These are phyloP conservation scores for Gracilariopsis chorda DNA, from an alignment of 23 red algal genomes.

Conservation along the genomic window DNA sequence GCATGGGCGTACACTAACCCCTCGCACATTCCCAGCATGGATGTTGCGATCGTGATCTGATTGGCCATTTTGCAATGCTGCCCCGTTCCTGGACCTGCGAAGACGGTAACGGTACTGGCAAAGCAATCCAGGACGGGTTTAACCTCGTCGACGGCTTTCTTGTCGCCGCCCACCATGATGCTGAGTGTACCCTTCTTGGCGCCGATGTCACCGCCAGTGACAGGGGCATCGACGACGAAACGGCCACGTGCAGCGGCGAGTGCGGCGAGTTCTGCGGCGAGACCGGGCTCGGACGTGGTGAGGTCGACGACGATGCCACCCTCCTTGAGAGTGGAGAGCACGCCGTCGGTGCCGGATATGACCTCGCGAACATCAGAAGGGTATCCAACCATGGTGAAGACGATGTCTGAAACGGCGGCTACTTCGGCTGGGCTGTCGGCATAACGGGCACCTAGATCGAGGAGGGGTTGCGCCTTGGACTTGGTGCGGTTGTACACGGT, in stretches of 20 bases:
- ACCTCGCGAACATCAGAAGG: conserved; percentile 78
- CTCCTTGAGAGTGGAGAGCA: conserved; percentile 41
- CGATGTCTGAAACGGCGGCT: conserved; percentile 63
- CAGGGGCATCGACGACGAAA: conserved; percentile 76
- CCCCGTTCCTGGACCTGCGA: conserved; percentile 63
- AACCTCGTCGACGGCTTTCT: conserved; percentile 27
- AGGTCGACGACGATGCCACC: conserved; percentile 77
- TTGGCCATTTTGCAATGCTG: conserved; percentile 87
- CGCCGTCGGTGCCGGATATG: conserved; percentile 43
- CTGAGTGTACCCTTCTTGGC: conserved; percentile 71
- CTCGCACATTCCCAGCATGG: conserved; percentile 88
- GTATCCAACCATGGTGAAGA: conserved; percentile 92
- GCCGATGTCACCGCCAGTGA: conserved; percentile 80
- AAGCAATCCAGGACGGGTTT: conserved; percentile 68
- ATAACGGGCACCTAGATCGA: conserved; percentile 59
- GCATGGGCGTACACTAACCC: conserved; percentile 79
- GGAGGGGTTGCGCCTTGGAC: conserved; percentile 60
- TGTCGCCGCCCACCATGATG: conserved; percentile 78
- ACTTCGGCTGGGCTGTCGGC: conserved; percentile 35
- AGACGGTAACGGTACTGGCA: conserved; percentile 43
- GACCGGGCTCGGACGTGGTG: conserved; percentile 78
- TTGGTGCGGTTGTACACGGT: conserved; percentile 74
- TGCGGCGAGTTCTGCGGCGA: conserved; percentile 70
- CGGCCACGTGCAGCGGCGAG: conserved; percentile 17
- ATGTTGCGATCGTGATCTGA: conserved; percentile 78